Evolutionary conservation across 2,329 filamentous ascomycete genomes (phyloP).

Genomic region (Pseudodiploospora longispora): DNA sequence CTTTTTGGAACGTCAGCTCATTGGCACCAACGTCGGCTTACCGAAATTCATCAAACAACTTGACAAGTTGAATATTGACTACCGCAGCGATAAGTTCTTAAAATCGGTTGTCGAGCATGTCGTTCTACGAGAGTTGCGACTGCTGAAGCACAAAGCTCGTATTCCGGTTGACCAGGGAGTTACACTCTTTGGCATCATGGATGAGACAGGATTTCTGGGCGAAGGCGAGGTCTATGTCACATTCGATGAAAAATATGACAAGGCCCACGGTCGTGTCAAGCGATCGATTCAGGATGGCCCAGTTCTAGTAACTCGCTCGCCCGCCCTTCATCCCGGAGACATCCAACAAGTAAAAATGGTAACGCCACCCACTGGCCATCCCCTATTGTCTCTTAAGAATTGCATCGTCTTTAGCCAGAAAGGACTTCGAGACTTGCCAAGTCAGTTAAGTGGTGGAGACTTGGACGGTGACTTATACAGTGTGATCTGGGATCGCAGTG

Average conservation of each 20-base stretch:
- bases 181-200: slow-evolving; percentile 78
- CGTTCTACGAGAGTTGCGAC: slow-evolving; percentile 60
- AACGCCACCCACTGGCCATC: slow-evolving; percentile 50
- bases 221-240: slow-evolving; percentile 63
- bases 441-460: slow-evolving; percentile 72
- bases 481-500: slow-evolving; percentile 60
- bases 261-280: slow-evolving; percentile 17
- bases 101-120: slow-evolving; percentile 62
- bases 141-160: slow-evolving; percentile 70
- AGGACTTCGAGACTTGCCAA: slow-evolving; percentile 67
- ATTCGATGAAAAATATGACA: slow-evolving; percentile 33
- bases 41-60: slow-evolving; percentile 55
- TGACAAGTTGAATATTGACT: slow-evolving; percentile 51
- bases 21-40: slow-evolving; percentile 54
- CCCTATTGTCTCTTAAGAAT: slow-evolving; percentile 56
- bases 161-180: slow-evolving; percentile 63
- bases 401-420: slow-evolving; percentile 71
- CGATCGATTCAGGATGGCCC: slow-evolving; percentile 25
- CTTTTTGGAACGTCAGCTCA: slow-evolving; percentile 55
- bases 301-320: slow-evolving; percentile 67
- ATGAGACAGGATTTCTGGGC: slow-evolving; percentile 62
- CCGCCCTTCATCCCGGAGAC: slow-evolving; percentile 75
- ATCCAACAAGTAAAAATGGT: slow-evolving; percentile 59
- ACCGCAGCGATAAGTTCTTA: slow-evolving; percentile 61
- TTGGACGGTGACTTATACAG: slow-evolving; percentile 79